phyloP scores from a whole-genome alignment of 495 filamentous ascomycete species.

The Trichocladium antarcticum region DNA sequence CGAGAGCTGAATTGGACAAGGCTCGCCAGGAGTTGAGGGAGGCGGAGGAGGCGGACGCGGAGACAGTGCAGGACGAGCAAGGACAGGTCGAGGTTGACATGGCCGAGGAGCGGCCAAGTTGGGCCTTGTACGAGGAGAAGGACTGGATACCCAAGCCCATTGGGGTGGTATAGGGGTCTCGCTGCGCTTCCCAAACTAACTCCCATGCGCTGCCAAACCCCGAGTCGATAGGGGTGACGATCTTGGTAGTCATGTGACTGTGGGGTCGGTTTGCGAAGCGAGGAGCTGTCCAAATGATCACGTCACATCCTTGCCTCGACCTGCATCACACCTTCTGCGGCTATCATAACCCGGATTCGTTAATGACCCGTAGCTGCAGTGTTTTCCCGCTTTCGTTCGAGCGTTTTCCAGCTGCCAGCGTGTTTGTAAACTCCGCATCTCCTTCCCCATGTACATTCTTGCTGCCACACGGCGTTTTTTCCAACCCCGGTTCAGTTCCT shows the following conservation, averaged over 20 bases:
- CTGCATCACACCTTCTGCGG: background rate
- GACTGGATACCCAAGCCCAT: slow-evolving; percentile 53
- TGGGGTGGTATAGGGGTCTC: slow-evolving; percentile 38
- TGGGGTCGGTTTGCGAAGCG: background rate
- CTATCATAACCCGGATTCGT: slow-evolving; percentile 1
- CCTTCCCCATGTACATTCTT: slow-evolving; percentile 24
- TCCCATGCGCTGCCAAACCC: background rate
- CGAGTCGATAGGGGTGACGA: background rate
- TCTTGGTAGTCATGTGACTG: slow-evolving; percentile 12
- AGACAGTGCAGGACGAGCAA: slow-evolving; percentile 13
- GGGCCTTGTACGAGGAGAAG: slow-evolving; percentile 43
- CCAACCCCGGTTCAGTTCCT: background rate
- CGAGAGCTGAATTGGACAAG: slow-evolving; percentile 24
- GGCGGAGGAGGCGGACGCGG: slow-evolving; percentile 9
- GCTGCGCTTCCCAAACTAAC: no score
- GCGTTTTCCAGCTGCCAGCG: background rate
- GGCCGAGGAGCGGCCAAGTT: slow-evolving; percentile 27
- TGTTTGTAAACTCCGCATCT: slow-evolving; percentile 1
- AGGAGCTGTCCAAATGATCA: slow-evolving; percentile 1
- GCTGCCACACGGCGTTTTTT: slow-evolving; percentile 17
- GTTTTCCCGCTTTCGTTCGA: background rate
- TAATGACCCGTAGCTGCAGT: background rate
- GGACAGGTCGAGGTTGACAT: slow-evolving; percentile 2
- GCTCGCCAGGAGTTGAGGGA: slow-evolving; percentile 11
- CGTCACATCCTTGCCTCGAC: background rate